Conservation (phyloP, 768 basidiomycete genomes). For the Termitomyces sp. region DNA sequence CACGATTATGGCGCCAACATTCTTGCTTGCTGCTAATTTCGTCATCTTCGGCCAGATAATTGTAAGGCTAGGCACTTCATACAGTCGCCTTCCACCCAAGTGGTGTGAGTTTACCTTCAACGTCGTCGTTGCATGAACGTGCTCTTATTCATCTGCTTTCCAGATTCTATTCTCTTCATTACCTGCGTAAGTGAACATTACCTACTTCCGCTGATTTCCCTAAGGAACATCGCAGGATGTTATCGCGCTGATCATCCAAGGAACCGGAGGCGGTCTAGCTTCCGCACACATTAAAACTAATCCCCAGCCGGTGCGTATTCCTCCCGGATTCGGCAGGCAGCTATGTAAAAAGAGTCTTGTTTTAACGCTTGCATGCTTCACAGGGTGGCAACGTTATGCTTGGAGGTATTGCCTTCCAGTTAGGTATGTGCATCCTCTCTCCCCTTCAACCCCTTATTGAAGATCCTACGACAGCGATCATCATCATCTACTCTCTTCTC, state of each 20-base stretch:
- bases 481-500: slow-evolving; percentile 34
- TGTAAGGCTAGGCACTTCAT: slow-evolving; percentile 33
- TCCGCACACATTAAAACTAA: slow-evolving; percentile 18
- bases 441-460: not conserved
- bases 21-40: slow-evolving; percentile 53
- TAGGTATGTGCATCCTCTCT: slow-evolving; percentile 24
- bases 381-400: slow-evolving; percentile 41
- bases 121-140: not conserved
- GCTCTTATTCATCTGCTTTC: not conserved
- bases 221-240: slow-evolving; percentile 33
- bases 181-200: slow-evolving; percentile 23
- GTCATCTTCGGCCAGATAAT: slow-evolving; percentile 47
- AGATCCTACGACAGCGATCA: slow-evolving; percentile 25
- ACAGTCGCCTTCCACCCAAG: slow-evolving; percentile 42
- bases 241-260: slow-evolving; percentile 59
- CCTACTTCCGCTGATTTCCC: not conserved
- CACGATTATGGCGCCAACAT: slow-evolving; percentile 51
- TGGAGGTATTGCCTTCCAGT: slow-evolving; percentile 57
- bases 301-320: slow-evolving; percentile 12
- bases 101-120: slow-evolving; percentile 24
- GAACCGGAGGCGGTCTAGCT: slow-evolving; percentile 51
- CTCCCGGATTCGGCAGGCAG: too few relatives aligned
- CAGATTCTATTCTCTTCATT: slow-evolving; percentile 35
- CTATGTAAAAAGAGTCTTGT: too few relatives aligned
- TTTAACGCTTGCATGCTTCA: not conserved